These are phyloP conservation scores for Leccinum subgranulosum DNA, from an alignment of 768 basidiomycete species.

Conservation along the genomic window DNA sequence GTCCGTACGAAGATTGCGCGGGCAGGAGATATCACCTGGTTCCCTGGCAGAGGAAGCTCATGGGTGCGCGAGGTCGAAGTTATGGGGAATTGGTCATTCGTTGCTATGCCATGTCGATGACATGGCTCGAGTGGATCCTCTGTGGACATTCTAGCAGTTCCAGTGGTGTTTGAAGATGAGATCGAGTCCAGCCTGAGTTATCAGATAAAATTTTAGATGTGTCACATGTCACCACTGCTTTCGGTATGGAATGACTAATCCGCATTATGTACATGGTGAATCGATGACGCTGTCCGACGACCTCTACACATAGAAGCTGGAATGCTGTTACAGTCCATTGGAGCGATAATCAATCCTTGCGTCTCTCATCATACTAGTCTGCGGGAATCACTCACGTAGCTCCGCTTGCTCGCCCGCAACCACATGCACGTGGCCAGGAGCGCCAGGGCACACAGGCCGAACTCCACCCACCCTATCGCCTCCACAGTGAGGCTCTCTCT, in stretches of 20 bases:
- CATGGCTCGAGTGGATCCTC: not conserved
- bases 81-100: not conserved
- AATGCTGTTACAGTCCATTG: constrained; percentile 25
- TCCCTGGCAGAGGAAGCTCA: not conserved
- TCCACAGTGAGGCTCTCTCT: constrained; percentile 71
- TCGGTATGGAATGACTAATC: constrained; percentile 16
- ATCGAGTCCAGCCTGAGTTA: constrained; percentile 10
- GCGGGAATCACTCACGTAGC: constrained; percentile 41
- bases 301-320: constrained; percentile 33
- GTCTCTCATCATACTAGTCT: constrained; percentile 37
- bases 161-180: not conserved
- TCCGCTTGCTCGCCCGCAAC: constrained; percentile 39
- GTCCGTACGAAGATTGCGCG: constrained; percentile 50
- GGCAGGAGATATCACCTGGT: constrained; percentile 20
- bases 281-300: not conserved
- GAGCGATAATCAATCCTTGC: constrained; percentile 17
- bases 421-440: constrained; percentile 54
- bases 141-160: not conserved
- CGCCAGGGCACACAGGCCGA: constrained; percentile 56
- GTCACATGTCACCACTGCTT: not conserved
- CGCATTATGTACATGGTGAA: constrained; percentile 1
- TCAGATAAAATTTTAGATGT: constrained; percentile 21
- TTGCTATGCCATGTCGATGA: not conserved
- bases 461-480: constrained; percentile 74
- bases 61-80: not conserved